Conservation (phyloP, 306 rosid genomes). For the Benincasa hispida region DNA sequence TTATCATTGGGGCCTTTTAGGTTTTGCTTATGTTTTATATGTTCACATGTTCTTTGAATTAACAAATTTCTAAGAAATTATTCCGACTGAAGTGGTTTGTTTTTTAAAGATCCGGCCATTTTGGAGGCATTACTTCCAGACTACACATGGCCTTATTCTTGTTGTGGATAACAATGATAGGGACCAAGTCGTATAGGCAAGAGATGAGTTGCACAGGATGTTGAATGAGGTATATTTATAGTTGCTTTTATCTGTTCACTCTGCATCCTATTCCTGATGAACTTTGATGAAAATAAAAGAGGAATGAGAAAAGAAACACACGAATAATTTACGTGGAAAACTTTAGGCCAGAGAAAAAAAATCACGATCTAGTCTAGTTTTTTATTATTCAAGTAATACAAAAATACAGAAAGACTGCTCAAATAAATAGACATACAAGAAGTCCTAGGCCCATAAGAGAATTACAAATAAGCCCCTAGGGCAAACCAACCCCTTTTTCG, state of each 20-base stretch:
- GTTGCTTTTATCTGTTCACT: not conserved
- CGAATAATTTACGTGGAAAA: too few species aligned
- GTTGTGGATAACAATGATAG: slow-evolving; percentile 98
- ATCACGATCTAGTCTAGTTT: too few species aligned
- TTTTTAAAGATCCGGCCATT: slow-evolving; percentile 71
- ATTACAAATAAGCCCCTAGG: too few species aligned
- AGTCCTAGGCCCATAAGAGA: too few species aligned
- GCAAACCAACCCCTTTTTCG: too few species aligned
- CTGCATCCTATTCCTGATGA: too few species aligned
- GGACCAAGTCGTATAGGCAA: slow-evolving; percentile 88
- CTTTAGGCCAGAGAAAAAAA: too few species aligned
- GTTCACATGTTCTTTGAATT: not conserved
- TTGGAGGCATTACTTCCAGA: slow-evolving; percentile 99
- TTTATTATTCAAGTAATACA: too few species aligned
- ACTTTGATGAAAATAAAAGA: too few species aligned
- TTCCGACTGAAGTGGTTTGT: slow-evolving; percentile 7
- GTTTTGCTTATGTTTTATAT: not conserved
- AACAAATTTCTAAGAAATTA: not conserved
- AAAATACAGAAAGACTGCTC: too few species aligned
- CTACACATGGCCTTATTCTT: slow-evolving; percentile 93
- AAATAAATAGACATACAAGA: too few species aligned
- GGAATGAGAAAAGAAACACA: too few species aligned
- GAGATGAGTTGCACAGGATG: slow-evolving; percentile 98
- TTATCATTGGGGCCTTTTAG: not conserved
- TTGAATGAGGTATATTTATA: slow-evolving; percentile 66